phyloP scores from a whole-genome alignment of 352 stramenopile genomes.

The Peronospora belbahrii region DNA sequence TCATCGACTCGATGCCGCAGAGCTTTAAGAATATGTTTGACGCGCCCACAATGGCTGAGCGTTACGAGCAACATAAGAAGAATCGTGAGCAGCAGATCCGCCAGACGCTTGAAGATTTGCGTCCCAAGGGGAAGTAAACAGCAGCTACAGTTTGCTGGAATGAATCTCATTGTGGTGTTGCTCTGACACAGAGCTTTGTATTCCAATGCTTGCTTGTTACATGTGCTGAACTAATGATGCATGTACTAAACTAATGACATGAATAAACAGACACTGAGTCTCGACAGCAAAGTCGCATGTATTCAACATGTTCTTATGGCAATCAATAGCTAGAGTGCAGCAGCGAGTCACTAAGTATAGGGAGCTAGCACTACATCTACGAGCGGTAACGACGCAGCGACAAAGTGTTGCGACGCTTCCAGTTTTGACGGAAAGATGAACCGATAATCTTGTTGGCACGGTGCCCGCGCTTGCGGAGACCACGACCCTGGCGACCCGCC shows the following conservation, averaged over 20 bases:
- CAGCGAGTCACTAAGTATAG: constrained; percentile 16
- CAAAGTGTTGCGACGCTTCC: constrained; percentile 98
- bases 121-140: constrained; percentile 54
- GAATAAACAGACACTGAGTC: constrained; percentile 14
- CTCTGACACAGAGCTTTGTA: not conserved
- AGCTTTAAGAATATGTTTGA: constrained; percentile 55
- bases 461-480: constrained; percentile 97
- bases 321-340: constrained; percentile 20
- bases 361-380: constrained; percentile 33
- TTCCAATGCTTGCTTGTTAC: not conserved
- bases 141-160: not conserved
- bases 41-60: constrained; percentile 58
- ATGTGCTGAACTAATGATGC: not conserved
- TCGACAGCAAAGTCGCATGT: constrained; percentile 39
- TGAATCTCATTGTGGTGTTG: not conserved
- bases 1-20: constrained; percentile 64
- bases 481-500: constrained; percentile 94
- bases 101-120: constrained; percentile 64
- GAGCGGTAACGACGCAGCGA: constrained; percentile 98
- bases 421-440: constrained; percentile 94
- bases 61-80: constrained; percentile 61
- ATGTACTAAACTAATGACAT: constrained; percentile 5
- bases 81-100: constrained; percentile 66
- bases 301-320: constrained; percentile 25
- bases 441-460: constrained; percentile 98